phyloP scores from a whole-genome alignment of 2,329 filamentous ascomycete species.

The Dactylellina drechsleri region DNA sequence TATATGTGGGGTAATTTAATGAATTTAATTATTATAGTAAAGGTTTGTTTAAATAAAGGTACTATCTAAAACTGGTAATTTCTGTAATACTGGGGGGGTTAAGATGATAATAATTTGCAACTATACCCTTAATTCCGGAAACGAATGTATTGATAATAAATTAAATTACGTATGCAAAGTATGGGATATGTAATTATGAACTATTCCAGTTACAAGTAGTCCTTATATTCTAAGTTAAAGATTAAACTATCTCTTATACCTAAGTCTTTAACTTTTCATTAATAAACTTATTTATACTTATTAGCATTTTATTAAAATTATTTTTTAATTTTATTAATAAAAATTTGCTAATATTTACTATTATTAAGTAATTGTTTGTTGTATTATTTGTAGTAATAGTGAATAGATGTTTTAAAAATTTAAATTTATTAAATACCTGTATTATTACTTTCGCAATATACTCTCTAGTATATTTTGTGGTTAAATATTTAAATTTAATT shows the following conservation, averaged over 20 bases:
- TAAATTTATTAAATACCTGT: too few species aligned
- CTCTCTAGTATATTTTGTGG: too few species aligned
- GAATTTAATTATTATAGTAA: neutral
- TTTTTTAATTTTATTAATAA: conserved; percentile 2
- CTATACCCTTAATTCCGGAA: neutral
- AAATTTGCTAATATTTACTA: too few species aligned
- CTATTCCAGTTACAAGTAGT: neutral
- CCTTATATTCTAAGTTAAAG: too few species aligned
- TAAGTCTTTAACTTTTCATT: too few species aligned
- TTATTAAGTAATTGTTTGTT: neutral
- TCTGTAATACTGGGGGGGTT: neutral
- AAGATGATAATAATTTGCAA: neutral
- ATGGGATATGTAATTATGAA: neutral
- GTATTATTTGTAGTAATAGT: neutral
- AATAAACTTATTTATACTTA: too few species aligned
- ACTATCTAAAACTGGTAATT: too few species aligned
- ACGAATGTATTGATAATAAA: neutral
- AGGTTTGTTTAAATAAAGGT: neutral
- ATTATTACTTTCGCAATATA: too few species aligned
- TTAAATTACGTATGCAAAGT: neutral
- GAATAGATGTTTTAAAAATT: neutral
- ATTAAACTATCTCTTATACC: too few species aligned
- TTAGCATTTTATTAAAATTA: neutral
- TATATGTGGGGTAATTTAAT: neutral
- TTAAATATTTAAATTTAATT: too few species aligned